These are phyloP conservation scores for Phytophthora foliorum DNA, from an alignment of 352 stramenopile species.

Conservation along the genomic window DNA sequence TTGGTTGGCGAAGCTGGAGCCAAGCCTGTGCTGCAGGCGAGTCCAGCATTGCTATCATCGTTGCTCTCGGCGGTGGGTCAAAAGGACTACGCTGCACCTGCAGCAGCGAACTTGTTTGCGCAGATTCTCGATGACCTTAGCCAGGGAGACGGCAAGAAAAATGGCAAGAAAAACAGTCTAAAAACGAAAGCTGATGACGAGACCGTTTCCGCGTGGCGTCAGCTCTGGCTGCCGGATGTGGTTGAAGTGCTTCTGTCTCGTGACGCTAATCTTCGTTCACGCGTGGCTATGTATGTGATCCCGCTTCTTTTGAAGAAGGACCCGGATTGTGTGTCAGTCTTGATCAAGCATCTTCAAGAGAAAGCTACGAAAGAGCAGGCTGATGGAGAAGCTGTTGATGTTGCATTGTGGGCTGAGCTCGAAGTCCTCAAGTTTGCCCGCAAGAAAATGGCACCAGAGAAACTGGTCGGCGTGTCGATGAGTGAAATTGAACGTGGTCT, in stretches of 20 bases:
- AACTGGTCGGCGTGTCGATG: slow-evolving; percentile 59
- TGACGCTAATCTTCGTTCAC: slow-evolving; percentile 62
- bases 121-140: slow-evolving; percentile 68
- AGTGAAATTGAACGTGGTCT: slow-evolving; percentile 68
- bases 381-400: slow-evolving; percentile 41
- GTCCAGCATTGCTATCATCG: slow-evolving; percentile 61
- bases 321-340: slow-evolving; percentile 51
- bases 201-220: slow-evolving; percentile 43
- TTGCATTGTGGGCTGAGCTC: slow-evolving; percentile 75
- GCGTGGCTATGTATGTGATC: slow-evolving; percentile 81
- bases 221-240: slow-evolving; percentile 69
- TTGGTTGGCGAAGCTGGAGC: slow-evolving; percentile 60
- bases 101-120: slow-evolving; percentile 75
- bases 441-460: slow-evolving; percentile 71
- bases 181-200: slow-evolving; percentile 26
- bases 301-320: slow-evolving; percentile 82
- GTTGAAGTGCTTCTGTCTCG: slow-evolving; percentile 59
- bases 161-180: slow-evolving; percentile 18
- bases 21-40: slow-evolving; percentile 50
- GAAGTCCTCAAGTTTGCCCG: slow-evolving; percentile 85
- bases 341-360: slow-evolving; percentile 62
- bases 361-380: slow-evolving; percentile 27
- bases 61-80: slow-evolving; percentile 73
- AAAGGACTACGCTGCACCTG: slow-evolving; percentile 74
- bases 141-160: slow-evolving; percentile 21